phyloP scores from a whole-genome alignment of 352 stramenopile genomes.

The Labyrinthula sp. region DNA sequence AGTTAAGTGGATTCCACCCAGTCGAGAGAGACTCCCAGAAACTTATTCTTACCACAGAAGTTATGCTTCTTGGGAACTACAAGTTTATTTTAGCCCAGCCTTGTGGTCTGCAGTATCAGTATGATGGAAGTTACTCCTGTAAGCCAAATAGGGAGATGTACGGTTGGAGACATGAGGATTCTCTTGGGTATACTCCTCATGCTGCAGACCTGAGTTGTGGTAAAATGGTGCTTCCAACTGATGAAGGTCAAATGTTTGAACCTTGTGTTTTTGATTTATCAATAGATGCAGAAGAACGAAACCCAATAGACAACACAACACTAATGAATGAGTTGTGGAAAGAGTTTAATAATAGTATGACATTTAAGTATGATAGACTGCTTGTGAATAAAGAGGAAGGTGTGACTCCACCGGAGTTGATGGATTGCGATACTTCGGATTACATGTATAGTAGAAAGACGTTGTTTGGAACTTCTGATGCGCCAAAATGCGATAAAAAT shows the following conservation, averaged over 20 bases:
- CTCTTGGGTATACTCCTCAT: not conserved
- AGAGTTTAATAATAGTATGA: constrained; percentile 5
- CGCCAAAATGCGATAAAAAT: too few species aligned
- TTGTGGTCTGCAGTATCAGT: constrained; percentile 19
- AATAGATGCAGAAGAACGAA: constrained; percentile 4
- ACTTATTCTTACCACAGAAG: constrained; percentile 14
- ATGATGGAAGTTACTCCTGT: constrained; percentile 4
- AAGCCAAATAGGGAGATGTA: constrained; percentile 16
- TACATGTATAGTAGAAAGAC: too few species aligned
- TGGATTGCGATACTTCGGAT: too few species aligned
- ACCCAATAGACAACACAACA: constrained; percentile 2
- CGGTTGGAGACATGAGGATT: constrained; percentile 16
- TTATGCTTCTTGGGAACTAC: constrained; percentile 8
- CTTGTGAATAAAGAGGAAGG: not conserved
- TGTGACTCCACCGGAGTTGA: too few species aligned
- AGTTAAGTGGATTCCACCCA: constrained; percentile 1
- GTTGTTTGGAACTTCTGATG: too few species aligned
- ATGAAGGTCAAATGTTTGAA: constrained; percentile 3
- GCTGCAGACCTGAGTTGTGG: constrained; percentile 4
- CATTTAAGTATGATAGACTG: constrained; percentile 2
- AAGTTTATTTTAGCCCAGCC: constrained; percentile 27
- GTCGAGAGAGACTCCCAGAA: too few species aligned
- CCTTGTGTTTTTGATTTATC: constrained; percentile 22
- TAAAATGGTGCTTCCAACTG: constrained; percentile 3
- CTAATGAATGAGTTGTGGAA: constrained; percentile 8